phyloP scores from a whole-genome alignment of 352 stramenopile genomes.

The Globisporangium nunn region DNA sequence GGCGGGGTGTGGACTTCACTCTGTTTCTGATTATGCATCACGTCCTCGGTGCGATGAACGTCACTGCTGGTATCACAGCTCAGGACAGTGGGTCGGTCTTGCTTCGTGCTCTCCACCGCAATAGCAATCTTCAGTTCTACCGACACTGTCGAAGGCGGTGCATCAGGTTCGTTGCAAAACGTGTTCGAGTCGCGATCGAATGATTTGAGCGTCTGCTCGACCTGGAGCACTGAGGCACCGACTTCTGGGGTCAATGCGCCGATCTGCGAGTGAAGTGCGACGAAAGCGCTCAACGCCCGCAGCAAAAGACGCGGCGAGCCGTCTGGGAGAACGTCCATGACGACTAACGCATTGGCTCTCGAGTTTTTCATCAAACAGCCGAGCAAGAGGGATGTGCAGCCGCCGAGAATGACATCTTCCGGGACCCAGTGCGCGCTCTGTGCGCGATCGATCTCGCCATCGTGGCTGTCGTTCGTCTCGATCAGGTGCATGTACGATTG shows the following conservation, averaged over 20 bases:
- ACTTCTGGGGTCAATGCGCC: conserved; percentile 62
- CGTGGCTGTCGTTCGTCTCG: conserved; percentile 19
- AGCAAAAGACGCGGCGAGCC: conserved; percentile 41
- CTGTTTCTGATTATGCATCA: not conserved
- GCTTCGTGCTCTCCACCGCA: not conserved
- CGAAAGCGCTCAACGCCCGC: conserved; percentile 52
- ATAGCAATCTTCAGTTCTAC: not conserved
- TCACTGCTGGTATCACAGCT: not conserved
- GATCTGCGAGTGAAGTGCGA: conserved; percentile 70
- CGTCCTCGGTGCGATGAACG: conserved; percentile 4
- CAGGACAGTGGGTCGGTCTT: not conserved
- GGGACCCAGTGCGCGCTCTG: conserved; percentile 38
- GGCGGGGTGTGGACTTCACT: conserved; percentile 11
- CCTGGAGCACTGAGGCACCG: conserved; percentile 48
- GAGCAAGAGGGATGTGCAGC: conserved; percentile 56
- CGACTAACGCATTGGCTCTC: conserved; percentile 18
- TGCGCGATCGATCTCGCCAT: conserved; percentile 12
- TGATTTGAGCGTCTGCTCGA: conserved; percentile 61
- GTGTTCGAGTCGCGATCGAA: conserved; percentile 7
- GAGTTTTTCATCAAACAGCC: conserved; percentile 67
- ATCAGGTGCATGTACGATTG: conserved; percentile 49
- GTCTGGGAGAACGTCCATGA: conserved; percentile 39
- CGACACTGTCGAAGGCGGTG: not conserved
- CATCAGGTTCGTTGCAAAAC: not conserved
- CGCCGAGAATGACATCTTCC: conserved; percentile 71